Evolutionary conservation across 2,329 filamentous ascomycete species (phyloP).

Genomic region (Calycina herbarum): DNA sequence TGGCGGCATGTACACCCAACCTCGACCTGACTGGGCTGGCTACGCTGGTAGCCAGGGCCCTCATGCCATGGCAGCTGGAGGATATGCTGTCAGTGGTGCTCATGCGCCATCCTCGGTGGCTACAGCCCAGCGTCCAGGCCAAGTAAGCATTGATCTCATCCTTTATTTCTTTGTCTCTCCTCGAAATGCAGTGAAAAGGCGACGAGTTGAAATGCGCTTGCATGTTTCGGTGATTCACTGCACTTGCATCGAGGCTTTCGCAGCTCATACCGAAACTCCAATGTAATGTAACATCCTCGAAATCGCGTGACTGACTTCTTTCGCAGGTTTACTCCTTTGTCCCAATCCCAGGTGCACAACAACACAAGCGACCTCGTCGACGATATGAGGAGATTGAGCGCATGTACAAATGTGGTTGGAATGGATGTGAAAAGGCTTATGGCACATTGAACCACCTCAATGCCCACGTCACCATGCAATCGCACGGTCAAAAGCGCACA

Average conservation of each 20-base stretch:
- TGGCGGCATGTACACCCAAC: conserved; percentile 64
- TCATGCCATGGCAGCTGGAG: conserved; percentile 32
- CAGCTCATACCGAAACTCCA: neutral
- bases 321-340: conserved; percentile 95
- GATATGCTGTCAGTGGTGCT: conserved; percentile 37
- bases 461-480: conserved; percentile 98
- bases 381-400: conserved; percentile 98
- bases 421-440: conserved; percentile 97
- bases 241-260: neutral
- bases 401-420: conserved; percentile 99
- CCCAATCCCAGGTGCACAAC: conserved; percentile 92
- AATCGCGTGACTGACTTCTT: neutral
- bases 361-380: conserved; percentile 91
- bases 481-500: conserved; percentile 89
- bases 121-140: conserved; percentile 54
- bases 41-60: conserved; percentile 54
- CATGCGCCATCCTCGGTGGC: conserved; percentile 54
- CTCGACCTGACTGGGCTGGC: conserved; percentile 72
- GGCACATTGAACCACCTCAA: conserved; percentile 97
- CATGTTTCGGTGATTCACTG: conserved; percentile 4
- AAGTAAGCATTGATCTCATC: conserved; percentile 50
- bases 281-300: neutral
- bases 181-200: neutral
- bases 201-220: conserved; percentile 5
- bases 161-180: neutral